Evolutionary conservation across 164 flowering plant species (phyloP).

Genomic region (Chimonanthus salicifolius): DNA sequence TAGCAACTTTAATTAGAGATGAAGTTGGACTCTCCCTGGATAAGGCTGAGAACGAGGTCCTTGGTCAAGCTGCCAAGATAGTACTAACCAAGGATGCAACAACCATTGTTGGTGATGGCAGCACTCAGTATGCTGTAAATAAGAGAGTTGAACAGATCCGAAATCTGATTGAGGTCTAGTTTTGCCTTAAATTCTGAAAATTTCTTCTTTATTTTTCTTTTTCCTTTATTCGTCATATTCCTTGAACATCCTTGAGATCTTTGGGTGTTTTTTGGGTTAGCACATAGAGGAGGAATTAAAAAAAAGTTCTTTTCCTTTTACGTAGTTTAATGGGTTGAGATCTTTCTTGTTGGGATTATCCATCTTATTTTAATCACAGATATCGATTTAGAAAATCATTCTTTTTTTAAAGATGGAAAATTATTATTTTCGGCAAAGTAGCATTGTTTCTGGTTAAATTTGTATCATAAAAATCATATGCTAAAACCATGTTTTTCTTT

Average conservation of each 20-base stretch:
- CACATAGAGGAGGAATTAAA: no score
- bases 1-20: slow-evolving; percentile 87
- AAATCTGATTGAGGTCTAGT: slow-evolving; percentile 71
- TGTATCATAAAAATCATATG: neutral
- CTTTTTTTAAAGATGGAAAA: neutral
- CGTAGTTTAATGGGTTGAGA: no score
- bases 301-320: no score
- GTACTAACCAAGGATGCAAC: slow-evolving; percentile 87
- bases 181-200: neutral
- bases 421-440: no score
- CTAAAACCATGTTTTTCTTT: no score
- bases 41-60: slow-evolving; percentile 77
- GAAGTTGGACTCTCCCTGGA: slow-evolving; percentile 86
- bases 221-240: neutral
- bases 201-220: no score
- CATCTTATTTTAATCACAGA: neutral
- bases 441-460: no score
- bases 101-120: slow-evolving; percentile 96
- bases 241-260: neutral
- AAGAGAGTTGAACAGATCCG: slow-evolving; percentile 83
- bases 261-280: no score
- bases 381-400: no score
- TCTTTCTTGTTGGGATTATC: neutral
- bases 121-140: slow-evolving; percentile 83
- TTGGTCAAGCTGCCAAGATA: slow-evolving; percentile 90